Conservation (phyloP, 371 early-diverging fungal species). For the Mucor indicus region DNA sequence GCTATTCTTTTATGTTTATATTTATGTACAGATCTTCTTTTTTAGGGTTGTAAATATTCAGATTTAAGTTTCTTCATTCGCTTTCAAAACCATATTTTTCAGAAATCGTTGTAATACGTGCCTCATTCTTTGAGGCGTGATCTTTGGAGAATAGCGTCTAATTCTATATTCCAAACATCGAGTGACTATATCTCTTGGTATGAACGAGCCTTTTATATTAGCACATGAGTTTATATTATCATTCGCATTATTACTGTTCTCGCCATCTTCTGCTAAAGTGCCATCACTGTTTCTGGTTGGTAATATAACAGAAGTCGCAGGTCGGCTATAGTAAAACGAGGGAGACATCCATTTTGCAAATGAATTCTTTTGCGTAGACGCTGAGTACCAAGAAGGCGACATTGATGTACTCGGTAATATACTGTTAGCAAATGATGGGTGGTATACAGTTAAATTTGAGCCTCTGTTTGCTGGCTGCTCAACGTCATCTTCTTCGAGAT, state of each 20-base stretch:
- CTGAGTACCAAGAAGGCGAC: slow-evolving; percentile 52
- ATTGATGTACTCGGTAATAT: slow-evolving; percentile 42
- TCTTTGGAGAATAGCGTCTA: slow-evolving; percentile 40
- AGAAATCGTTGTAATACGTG: slow-evolving; percentile 45
- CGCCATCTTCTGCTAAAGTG: neutral
- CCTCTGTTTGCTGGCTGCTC: neutral
- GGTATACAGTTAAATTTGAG: slow-evolving; percentile 29
- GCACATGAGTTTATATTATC: neutral
- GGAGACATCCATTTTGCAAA: slow-evolving; percentile 52
- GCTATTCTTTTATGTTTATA: too few species aligned
- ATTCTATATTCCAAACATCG: slow-evolving; percentile 46
- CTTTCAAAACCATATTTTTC: slow-evolving; percentile 47
- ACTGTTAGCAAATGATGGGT: slow-evolving; percentile 41
- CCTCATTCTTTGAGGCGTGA: slow-evolving; percentile 47
- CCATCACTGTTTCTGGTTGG: slow-evolving; percentile 9
- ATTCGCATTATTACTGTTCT: slow-evolving; percentile 4
- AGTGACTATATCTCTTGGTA: slow-evolving; percentile 41
- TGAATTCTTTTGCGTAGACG: slow-evolving; percentile 44
- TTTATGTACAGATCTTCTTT: too few species aligned
- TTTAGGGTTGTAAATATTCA: too few species aligned
- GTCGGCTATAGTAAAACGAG: slow-evolving; percentile 47
- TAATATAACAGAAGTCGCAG: slow-evolving; percentile 37
- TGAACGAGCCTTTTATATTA: slow-evolving; percentile 18
- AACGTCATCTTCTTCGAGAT: slow-evolving; percentile 8
- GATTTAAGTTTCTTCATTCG: slow-evolving; percentile 31